Evolutionary conservation across 805 yeast species (phyloP), one percentile per base, ranked within the genome.

Genomic region (Lipomyces lipofer): DNA sequence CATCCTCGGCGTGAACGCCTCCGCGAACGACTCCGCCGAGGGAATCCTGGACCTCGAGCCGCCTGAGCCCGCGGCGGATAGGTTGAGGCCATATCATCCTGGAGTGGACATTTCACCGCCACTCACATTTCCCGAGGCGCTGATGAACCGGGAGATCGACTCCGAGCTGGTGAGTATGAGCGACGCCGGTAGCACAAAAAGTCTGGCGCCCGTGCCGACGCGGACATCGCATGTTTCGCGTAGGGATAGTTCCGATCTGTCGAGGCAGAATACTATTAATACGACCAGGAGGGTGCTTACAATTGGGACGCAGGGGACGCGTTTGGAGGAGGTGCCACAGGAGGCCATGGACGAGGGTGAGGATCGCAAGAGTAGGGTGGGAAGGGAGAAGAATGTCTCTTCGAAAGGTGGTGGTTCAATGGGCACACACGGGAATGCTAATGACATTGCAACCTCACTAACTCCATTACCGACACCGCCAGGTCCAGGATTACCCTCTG

Each of bases 141-240:
- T 43, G 49, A 40, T 47, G 32, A 43, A 52, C 22, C 13, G 38
- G 22, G 35, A 36, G 19, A 19, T 48, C 25, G 56, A 52, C 29
- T 21, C 25, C 12, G 51, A 52, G 4, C 42, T 52, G 1, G 36
- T 36, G n/a, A 48, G 52, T 24, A 52, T 48, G 52, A 36, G 25
- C 30, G 45, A 42, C 13, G 45, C 22, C n/a, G 17, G 45, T 15
- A 42, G 45, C 24, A 25, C 44, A n/a, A 15, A 15, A 12, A 19
- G 46, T 13, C 38, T 44, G 2, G 28, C 29, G 15, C 54, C 46
- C 12, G 19, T 33, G 12, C 38, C 36, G 17, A 43, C 47, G 36
- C 19, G 38, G 12, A 43, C 25, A 4, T 43, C 49, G 15, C 29
- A 38, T 15, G 15, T 27, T 4, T 45, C 54, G 33, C 28, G 8